These are phyloP conservation scores for Ogataea ramenticola DNA, from an alignment of 805 yeast genomes.

Conservation along the genomic window DNA sequence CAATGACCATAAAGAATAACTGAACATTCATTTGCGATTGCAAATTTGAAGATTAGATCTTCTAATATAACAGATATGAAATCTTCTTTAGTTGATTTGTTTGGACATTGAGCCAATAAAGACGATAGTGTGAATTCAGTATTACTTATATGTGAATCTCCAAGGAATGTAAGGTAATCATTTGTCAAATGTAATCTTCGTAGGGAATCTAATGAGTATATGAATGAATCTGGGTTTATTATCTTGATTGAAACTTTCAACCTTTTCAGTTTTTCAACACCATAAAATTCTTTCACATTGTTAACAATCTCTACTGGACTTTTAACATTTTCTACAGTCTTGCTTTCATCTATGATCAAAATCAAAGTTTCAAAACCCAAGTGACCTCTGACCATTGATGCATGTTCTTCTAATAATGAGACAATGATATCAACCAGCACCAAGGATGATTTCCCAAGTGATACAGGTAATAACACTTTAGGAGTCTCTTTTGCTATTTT, in stretches of 20 bases:
- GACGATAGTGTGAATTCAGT: conserved; percentile 9
- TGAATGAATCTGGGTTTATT: conserved; percentile 34
- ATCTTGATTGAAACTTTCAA: conserved; percentile 33
- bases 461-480: conserved; percentile 50
- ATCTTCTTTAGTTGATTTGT: conserved; percentile 63
- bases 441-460: conserved; percentile 62
- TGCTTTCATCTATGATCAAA: conserved; percentile 37
- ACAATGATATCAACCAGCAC: conserved; percentile 62
- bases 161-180: conserved; percentile 17
- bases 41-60: conserved; percentile 40
- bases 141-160: neutral
- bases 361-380: conserved; percentile 61
- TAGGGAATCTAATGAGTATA: conserved; percentile 23
- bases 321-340: conserved; percentile 8
- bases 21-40: conserved; percentile 36
- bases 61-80: conserved; percentile 39
- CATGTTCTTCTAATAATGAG: conserved; percentile 57
- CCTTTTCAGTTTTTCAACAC: conserved; percentile 8
- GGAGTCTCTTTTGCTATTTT: conserved; percentile 23
- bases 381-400: conserved; percentile 47
- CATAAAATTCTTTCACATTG: conserved; percentile 9
- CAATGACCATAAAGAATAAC: conserved; percentile 68
- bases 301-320: conserved; percentile 1
- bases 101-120: conserved; percentile 33
- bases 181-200: conserved; percentile 26